phyloP scores from a whole-genome alignment of 2,329 filamentous ascomycete genomes.

The Davidsoniella neocaledoniae region DNA sequence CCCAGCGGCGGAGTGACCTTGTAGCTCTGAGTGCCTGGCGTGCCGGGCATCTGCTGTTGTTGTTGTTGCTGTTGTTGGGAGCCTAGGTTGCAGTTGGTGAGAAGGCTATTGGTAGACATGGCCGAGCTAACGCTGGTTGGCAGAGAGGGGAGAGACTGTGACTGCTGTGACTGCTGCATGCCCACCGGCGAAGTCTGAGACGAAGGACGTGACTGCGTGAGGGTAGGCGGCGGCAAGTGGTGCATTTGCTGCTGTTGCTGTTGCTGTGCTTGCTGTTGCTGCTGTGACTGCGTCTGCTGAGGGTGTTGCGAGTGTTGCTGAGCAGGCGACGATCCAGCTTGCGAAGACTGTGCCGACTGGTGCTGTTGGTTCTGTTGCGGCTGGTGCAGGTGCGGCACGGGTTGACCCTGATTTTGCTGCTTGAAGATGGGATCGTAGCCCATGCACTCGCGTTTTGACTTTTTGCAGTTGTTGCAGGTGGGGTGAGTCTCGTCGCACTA shows the following conservation, averaged over 20 bases:
- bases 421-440: slow-evolving; percentile 84
- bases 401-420: slow-evolving; percentile 34
- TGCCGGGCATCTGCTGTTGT: slow-evolving; percentile 6
- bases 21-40: slow-evolving; percentile 1
- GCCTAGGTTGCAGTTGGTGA: not conserved
- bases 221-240: not conserved
- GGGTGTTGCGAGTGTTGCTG: slow-evolving; percentile 6
- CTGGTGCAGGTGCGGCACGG: slow-evolving; percentile 8
- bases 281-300: slow-evolving; percentile 3
- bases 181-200: slow-evolving; percentile 7
- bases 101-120: slow-evolving; percentile 4
- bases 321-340: slow-evolving; percentile 1
- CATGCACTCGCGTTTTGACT: slow-evolving; percentile 72
- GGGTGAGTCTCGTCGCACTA: slow-evolving; percentile 96
- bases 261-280: not conserved
- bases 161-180: not conserved
- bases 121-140: not conserved
- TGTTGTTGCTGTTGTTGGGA: not conserved
- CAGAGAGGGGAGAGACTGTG: not conserved
- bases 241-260: slow-evolving; percentile 1
- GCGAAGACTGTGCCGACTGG: not conserved
- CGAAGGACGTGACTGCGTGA: slow-evolving; percentile 1
- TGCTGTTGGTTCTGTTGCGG: slow-evolving; percentile 6
- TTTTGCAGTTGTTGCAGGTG: slow-evolving; percentile 76
- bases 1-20: slow-evolving; percentile 9